Conservation (phyloP, 164 flowering plant genomes). For the Aristolochia californica region DNA sequence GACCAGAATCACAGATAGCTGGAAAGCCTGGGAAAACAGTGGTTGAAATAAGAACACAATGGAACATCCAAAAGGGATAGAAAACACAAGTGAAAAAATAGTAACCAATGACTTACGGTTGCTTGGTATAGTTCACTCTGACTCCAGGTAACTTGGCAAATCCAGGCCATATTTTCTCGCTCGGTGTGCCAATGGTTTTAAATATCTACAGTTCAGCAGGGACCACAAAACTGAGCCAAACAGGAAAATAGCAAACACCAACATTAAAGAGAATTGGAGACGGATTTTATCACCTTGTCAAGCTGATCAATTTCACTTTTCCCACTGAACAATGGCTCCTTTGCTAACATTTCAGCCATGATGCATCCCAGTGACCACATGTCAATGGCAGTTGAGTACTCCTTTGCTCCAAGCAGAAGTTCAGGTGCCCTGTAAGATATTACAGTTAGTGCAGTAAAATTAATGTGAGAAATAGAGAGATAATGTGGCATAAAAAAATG, state of each 20-base stretch:
- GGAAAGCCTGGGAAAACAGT: constrained; percentile 42
- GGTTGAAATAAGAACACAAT: constrained; percentile 34
- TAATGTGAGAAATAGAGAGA: background rate
- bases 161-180: constrained; percentile 89
- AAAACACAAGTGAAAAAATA: background rate
- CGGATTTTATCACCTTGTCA: constrained; percentile 33
- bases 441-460: background rate
- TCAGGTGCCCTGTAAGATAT: constrained; percentile 60
- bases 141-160: constrained; percentile 73
- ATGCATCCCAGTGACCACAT: constrained; percentile 91
- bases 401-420: constrained; percentile 48
- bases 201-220: constrained; percentile 85
- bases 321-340: constrained; percentile 52
- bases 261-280: background rate
- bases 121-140: constrained; percentile 69
- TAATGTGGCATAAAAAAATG: no score
- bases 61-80: constrained; percentile 1
- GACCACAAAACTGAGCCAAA: background rate
- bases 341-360: constrained; percentile 63
- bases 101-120: constrained; percentile 53
- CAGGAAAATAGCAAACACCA: background rate
- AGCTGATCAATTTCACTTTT: constrained; percentile 58
- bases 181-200: constrained; percentile 75
- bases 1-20: constrained; percentile 89
- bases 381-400: constrained; percentile 74